A percentile compares a stretch with the other conserved stretches of the same genome.
Conservation (phyloP, 441 rosid genomes). For the Macaranga tanarius region DNA sequence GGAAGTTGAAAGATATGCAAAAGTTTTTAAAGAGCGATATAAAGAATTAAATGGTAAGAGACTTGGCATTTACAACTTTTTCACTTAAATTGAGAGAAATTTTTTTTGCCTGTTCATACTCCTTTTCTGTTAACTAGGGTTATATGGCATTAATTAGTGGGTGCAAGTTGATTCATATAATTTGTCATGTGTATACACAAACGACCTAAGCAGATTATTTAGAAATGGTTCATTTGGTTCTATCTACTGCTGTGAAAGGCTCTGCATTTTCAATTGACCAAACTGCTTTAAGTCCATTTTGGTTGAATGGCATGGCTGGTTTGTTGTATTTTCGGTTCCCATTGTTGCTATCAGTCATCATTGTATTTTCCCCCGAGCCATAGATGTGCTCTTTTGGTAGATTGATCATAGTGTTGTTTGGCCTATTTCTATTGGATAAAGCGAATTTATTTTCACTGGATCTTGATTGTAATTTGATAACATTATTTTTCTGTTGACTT, state of each 20-base stretch:
- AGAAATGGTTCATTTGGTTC: not conserved
- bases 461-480: not conserved
- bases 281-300: not conserved
- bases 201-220: not conserved
- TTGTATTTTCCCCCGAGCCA: no score
- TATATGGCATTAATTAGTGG: not conserved
- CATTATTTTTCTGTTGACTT: not conserved
- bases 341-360: not conserved
- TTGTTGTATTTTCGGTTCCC: not conserved
- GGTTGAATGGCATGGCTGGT: not conserved
- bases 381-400: not conserved
- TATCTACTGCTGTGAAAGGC: not conserved
- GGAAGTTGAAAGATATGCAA: constrained; percentile 93
- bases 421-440: not conserved
- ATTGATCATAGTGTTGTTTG: not conserved
- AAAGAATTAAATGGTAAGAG: constrained; percentile 78
- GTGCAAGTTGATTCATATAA: not conserved
- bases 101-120: not conserved
- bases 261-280: not conserved
- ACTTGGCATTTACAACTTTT: not conserved
- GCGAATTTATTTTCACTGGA: not conserved
- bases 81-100: not conserved
- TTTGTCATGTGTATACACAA: not conserved
- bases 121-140: not conserved
- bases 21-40: constrained; percentile 84